These are phyloP conservation scores for Hypomontagnella submonticulosa DNA, from an alignment of 495 filamentous ascomycete species.

Conservation along the genomic window DNA sequence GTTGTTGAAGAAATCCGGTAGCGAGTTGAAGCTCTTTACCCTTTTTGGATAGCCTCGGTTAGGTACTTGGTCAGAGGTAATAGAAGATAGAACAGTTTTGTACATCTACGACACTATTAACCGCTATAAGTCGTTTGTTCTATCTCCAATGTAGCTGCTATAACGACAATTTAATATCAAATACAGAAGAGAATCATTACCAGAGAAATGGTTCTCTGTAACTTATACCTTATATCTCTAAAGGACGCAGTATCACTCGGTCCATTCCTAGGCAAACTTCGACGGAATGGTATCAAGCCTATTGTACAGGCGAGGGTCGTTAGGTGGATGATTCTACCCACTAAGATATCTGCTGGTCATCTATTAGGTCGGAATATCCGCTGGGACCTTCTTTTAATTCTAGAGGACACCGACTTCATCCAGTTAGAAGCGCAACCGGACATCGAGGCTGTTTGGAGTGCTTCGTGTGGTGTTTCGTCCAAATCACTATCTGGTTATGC, in stretches of 20 bases:
- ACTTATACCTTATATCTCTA: constrained; percentile 59
- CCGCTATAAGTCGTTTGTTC: neutral
- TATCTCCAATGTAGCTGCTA: neutral
- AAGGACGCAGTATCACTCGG: constrained; percentile 37
- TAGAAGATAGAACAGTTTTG: too few species aligned
- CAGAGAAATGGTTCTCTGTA: constrained; percentile 57
- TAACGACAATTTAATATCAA: neutral
- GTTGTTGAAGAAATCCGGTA: neutral
- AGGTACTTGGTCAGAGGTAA: neutral
- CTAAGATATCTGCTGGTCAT: constrained; percentile 54
- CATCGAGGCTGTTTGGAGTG: constrained; percentile 57
- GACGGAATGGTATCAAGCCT: constrained; percentile 44
- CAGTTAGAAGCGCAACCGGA: constrained; percentile 40
- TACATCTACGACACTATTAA: neutral
- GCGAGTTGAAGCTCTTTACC: constrained; percentile 18
- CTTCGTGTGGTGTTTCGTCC: constrained; percentile 66
- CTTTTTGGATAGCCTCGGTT: constrained; percentile 35
- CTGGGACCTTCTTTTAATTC: constrained; percentile 70
- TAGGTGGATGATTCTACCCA: constrained; percentile 69
- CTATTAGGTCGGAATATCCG: constrained; percentile 58
- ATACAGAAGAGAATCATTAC: neutral
- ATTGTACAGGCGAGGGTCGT: constrained; percentile 61
- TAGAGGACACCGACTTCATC: constrained; percentile 54
- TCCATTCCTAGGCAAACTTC: constrained; percentile 56
- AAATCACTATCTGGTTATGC: constrained; percentile 60